Conservation (phyloP, 2,329 filamentous ascomycete species). For the Neopestalotiopsis rosae region DNA sequence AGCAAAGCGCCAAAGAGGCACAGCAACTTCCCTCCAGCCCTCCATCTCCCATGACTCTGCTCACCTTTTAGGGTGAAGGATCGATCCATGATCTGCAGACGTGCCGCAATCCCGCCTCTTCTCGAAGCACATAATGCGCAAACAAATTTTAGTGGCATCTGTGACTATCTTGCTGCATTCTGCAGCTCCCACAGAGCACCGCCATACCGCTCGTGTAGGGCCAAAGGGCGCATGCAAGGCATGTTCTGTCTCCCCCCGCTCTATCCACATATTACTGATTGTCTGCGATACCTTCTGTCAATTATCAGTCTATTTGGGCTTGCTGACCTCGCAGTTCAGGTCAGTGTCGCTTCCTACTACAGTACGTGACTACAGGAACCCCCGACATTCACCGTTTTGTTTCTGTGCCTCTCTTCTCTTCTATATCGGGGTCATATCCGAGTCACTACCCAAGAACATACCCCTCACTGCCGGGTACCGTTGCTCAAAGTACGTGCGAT, state of each 20-base stretch:
- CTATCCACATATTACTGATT: neutral
- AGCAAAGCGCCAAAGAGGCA: neutral
- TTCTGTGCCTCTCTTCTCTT: neutral
- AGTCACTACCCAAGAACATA: neutral
- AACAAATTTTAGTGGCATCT: constrained; percentile 4
- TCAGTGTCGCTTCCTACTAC: neutral
- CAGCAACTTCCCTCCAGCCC: neutral
- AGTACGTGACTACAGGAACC: neutral
- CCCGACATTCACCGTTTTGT: neutral
- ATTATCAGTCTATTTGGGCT: neutral
- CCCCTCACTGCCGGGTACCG: neutral
- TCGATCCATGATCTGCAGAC: neutral
- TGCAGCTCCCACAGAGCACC: neutral
- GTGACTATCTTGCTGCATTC: neutral
- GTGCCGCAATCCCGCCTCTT: neutral
- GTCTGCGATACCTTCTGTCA: neutral
- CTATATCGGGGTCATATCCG: neutral
- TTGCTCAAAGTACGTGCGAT: neutral
- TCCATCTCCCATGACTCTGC: neutral
- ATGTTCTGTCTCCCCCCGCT: neutral
- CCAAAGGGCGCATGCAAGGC: neutral
- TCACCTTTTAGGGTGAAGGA: neutral
- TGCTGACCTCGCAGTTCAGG: neutral
- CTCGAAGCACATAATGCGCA: constrained; percentile 1
- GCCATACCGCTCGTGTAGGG: neutral